Percentiles rank a stretch among this genome's conserved stretches.
phyloP scores from a whole-genome alignment of 2,329 filamentous ascomycete species.

The Pseudogymnoascus sp. region DNA sequence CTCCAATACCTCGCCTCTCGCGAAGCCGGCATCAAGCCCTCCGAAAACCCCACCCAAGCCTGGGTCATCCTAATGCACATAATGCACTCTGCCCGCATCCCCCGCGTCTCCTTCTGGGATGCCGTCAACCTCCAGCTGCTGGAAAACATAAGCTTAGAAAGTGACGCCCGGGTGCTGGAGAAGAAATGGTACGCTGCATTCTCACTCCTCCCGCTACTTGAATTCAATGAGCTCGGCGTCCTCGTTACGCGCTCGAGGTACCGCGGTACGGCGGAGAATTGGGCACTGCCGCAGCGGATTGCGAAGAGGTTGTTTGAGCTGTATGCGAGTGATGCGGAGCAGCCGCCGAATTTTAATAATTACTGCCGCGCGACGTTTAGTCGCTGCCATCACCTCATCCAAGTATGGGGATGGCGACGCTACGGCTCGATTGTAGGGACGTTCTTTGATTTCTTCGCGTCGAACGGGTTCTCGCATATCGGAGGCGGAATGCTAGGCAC shows the following conservation, averaged over 20 bases:
- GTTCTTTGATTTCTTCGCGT: conserved; percentile 63
- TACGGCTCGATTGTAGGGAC: conserved; percentile 47
- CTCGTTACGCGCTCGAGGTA: conserved; percentile 36
- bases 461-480: conserved; percentile 53
- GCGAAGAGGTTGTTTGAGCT: conserved; percentile 51
- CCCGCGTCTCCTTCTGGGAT: conserved; percentile 54
- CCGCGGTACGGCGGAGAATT: conserved; percentile 45
- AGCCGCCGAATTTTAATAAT: conserved; percentile 56
- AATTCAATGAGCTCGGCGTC: conserved; percentile 51
- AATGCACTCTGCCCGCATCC: conserved; percentile 43
- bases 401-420: conserved; percentile 60
- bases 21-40: conserved; percentile 45
- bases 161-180: conserved; percentile 46
- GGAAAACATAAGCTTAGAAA: conserved; percentile 28
- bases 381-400: conserved; percentile 56
- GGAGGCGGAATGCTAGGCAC: conserved; percentile 52
- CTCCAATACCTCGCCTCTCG: conserved; percentile 39
- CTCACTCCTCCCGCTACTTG: conserved; percentile 51
- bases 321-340: conserved; percentile 48
- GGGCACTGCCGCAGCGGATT: conserved; percentile 51
- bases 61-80: conserved; percentile 54
- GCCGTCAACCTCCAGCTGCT: conserved; percentile 41
- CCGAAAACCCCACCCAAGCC: conserved; percentile 40
- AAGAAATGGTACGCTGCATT: conserved; percentile 52
- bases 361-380: conserved; percentile 54